Evolutionary conservation across 345 rosid species (phyloP).

Genomic region (Eucalyptus paniculata): DNA sequence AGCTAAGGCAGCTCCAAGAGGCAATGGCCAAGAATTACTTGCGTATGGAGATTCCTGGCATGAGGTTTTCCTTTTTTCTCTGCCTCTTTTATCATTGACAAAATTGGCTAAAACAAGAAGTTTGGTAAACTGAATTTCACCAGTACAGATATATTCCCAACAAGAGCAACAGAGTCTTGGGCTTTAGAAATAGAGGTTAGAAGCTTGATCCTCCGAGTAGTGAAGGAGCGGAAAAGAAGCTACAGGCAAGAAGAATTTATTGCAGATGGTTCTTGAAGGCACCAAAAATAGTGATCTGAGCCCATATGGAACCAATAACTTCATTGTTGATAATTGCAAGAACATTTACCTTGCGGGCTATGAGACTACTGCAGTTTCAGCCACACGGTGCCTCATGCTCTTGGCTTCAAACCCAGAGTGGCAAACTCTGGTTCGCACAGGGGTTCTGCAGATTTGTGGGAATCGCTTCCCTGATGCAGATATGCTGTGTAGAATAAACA

Average conservation of each 20-base stretch:
- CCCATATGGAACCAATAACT: conserved; percentile 3
- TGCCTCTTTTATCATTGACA: not conserved
- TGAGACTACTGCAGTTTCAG: conserved; percentile 21
- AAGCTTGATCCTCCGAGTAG: conserved; percentile 4
- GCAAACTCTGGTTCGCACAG: not conserved
- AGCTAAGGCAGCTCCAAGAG: conserved; percentile 16
- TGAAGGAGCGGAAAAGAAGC: conserved; percentile 4
- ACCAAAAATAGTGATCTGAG: not conserved
- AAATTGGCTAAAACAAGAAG: not conserved
- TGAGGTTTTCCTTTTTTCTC: not conserved
- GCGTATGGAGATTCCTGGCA: not conserved
- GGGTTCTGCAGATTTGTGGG: not conserved
- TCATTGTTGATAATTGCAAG: conserved; percentile 35
- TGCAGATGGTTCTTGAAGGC: conserved; percentile 19
- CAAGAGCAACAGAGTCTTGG: conserved; percentile 17
- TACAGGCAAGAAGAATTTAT: conserved; percentile 1
- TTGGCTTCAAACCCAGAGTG: conserved; percentile 13
- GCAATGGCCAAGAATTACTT: conserved; percentile 1
- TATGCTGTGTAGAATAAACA: not conserved
- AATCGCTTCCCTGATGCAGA: not conserved
- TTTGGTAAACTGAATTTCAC: not conserved
- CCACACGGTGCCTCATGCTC: conserved; percentile 18
- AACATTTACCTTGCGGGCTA: conserved; percentile 30
- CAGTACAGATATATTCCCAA: conserved; percentile 8
- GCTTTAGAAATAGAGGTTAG: conserved; percentile 13